Conservation (phyloP, 257 asterid genomes). For the Solanum neorickii region DNA sequence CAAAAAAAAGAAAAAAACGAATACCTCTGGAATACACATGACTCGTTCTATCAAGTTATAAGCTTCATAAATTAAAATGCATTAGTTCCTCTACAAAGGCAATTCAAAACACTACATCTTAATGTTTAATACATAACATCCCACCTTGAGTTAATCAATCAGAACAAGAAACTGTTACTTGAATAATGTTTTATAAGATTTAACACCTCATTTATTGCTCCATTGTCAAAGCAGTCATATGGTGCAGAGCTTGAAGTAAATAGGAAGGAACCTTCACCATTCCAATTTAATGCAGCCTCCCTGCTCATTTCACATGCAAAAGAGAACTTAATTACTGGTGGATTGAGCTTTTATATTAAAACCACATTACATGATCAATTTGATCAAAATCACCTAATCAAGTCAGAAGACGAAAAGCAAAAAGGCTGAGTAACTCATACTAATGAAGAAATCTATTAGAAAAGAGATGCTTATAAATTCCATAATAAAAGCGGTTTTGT, state of each 20-base stretch:
- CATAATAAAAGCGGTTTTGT: neutral
- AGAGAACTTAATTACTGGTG: neutral
- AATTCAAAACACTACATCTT: neutral
- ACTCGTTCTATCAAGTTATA: neutral
- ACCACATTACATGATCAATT: neutral
- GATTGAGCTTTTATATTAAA: neutral
- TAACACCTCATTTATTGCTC: conserved; percentile 81
- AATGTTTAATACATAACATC: neutral
- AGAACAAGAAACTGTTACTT: neutral
- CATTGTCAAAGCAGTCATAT: conserved; percentile 77
- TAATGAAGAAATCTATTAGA: neutral
- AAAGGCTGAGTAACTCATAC: neutral
- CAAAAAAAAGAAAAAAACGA: neutral
- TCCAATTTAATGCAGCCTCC: conserved; percentile 85
- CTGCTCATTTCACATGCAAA: conserved; percentile 21
- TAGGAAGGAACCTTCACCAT: conserved; percentile 85
- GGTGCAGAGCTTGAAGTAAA: conserved; percentile 97
- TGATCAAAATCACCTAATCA: neutral
- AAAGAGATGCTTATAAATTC: neutral
- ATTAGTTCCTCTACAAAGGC: neutral
- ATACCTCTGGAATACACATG: neutral
- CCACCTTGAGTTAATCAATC: neutral
- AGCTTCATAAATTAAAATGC: neutral
- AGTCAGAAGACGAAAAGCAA: neutral
- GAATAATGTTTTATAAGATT: conserved; percentile 5